Percentiles rank a stretch among this genome's conserved stretches.
These are phyloP conservation scores for Porcisia hertigi DNA, from an alignment of 208 protist species.

Conservation along the genomic window DNA sequence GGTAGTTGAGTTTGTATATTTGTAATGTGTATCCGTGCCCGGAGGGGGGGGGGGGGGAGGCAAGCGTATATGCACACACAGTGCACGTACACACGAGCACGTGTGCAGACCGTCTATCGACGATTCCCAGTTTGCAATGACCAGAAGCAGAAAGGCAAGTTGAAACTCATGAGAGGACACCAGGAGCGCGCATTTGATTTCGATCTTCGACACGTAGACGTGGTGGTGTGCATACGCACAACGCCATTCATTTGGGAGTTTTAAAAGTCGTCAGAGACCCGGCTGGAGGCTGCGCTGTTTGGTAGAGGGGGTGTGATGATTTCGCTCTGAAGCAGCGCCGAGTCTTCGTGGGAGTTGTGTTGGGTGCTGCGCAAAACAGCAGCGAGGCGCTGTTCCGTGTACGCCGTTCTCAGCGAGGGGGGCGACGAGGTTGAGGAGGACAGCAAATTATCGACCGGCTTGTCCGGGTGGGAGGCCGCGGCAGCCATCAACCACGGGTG, in stretches of 20 bases:
- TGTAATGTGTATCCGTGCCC: too few species aligned
- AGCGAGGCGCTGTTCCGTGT: conserved; percentile 4
- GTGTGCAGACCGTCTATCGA: background rate
- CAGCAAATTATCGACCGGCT: conserved; percentile 26
- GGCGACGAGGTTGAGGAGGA: conserved; percentile 21
- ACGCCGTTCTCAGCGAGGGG: conserved; percentile 6
- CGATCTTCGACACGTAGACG: background rate
- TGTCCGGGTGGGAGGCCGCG: conserved; percentile 18
- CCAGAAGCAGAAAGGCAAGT: background rate
- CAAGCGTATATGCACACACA: background rate
- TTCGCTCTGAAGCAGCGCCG: conserved; percentile 9
- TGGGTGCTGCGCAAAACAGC: conserved; percentile 7
- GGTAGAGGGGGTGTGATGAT: background rate
- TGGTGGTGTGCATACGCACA: background rate
- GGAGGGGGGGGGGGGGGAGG: background rate
- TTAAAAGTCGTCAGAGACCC: conserved; percentile 9
- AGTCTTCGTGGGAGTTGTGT: conserved; percentile 16
- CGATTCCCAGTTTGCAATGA: background rate
- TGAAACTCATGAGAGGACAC: background rate
- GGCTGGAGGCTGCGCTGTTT: conserved; percentile 16
- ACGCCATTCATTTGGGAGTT: background rate
- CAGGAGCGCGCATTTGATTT: background rate
- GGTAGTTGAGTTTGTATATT: too few species aligned
- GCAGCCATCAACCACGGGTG: conserved; percentile 66
- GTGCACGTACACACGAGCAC: background rate